Conservation (phyloP, 805 yeast genomes). For the Kluyveromyces siamensis region DNA sequence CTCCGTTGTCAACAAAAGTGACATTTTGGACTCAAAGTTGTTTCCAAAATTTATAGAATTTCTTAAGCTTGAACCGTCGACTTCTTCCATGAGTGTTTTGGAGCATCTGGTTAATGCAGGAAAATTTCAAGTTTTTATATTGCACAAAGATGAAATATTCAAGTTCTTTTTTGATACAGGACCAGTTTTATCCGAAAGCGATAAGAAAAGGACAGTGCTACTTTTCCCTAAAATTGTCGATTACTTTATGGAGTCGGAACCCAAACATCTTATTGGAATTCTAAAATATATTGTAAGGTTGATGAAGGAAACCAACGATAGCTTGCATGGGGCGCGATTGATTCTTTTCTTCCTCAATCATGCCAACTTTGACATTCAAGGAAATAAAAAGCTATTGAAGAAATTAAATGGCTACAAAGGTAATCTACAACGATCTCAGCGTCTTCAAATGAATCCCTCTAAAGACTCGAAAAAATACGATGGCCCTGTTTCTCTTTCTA, state of each 20-base stretch:
- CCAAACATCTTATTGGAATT: not conserved
- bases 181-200: not conserved
- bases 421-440: not conserved
- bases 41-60: constrained; percentile 5
- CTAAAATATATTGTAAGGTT: not conserved
- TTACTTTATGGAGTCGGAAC: not conserved
- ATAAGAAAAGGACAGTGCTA: not conserved
- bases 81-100: constrained; percentile 5
- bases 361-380: constrained; percentile 1
- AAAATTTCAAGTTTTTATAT: constrained; percentile 6
- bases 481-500: not conserved
- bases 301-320: not conserved
- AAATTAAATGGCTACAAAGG: not conserved
- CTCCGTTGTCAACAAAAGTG: constrained; percentile 7
- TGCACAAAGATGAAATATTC: constrained; percentile 7
- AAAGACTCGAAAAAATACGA: not conserved
- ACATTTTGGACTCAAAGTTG: not conserved
- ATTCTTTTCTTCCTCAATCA: not conserved
- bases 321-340: not conserved
- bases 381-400: not conserved
- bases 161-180: constrained; percentile 5
- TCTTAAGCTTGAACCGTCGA: constrained; percentile 3
- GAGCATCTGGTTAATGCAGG: not conserved
- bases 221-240: not conserved
- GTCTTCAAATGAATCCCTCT: not conserved